Evolutionary conservation across 345 rosid genomes (phyloP), one percentile per base, ranked within the genome.

Genomic region (Aquilaria yunnanensis): DNA sequence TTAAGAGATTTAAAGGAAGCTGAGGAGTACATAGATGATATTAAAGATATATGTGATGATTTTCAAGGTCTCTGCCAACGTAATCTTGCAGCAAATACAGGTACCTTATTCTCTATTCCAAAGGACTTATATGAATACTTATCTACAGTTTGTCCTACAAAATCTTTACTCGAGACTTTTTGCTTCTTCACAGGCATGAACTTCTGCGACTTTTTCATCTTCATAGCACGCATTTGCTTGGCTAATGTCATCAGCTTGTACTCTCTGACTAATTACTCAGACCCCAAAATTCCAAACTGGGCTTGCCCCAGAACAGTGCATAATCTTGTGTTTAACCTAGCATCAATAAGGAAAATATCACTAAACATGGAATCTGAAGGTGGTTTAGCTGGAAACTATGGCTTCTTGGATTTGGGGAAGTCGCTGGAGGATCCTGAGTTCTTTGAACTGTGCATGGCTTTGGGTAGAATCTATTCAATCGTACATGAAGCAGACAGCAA

Each of bases 51-150:
- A 59, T 85, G 88, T 63, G 89, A 88, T 72, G 89, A 93, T 76
- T 93, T 93, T 76, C 85, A 93, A 76, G 81, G 86, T 76, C 70
- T 93, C 62, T 93, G 92, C 69, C 98, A 93, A 57, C 83, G 92
- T 47, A 93, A 93, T 76, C 98, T 93, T 75, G 95, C 96, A 32
- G 90, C 94, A 64, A 93, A 93, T 73, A 88, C 98, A 79, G 96
- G 98, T 93, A 56, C 62, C 37, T 59, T 32, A 43, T 57, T 23
- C 51, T 23, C 23, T 23, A 23, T 23, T 23, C 23, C 23, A 23
- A 23, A 30, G 30, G 12, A 9, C 14, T 9, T 48, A 48, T 56
- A 48, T 50, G 5, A 2, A 55, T 49, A 13, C 12, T 37, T 9
- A 5, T 9, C 43, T 37, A 37, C 43, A 37, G 5, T 5, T 37